phyloP scores from a whole-genome alignment of 306 rosid species.

The Cucurbita ficifolia region DNA sequence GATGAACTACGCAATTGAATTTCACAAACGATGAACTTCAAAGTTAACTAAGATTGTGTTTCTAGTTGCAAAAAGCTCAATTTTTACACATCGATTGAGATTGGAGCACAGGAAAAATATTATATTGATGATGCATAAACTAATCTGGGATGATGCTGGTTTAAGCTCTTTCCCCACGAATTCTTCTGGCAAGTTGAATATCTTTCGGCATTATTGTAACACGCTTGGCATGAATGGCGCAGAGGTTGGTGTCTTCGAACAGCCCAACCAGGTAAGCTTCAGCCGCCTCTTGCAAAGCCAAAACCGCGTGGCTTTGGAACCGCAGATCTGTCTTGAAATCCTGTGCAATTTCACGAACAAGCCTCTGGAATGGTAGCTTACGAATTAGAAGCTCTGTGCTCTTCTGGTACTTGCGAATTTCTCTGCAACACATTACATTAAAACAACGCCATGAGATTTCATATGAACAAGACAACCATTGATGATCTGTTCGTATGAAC shows the following conservation, averaged over 20 bases:
- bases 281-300: constrained; percentile 33
- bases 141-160: background rate
- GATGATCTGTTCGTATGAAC: background rate
- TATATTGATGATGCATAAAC: background rate
- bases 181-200: constrained; percentile 28
- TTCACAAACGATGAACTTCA: background rate
- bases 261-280: constrained; percentile 33
- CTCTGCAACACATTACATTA: background rate
- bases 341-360: constrained; percentile 6
- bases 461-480: background rate
- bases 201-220: background rate
- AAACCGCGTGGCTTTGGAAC: constrained; percentile 31
- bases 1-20: background rate
- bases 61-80: background rate
- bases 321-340: constrained; percentile 32
- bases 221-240: constrained; percentile 23
- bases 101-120: no score
- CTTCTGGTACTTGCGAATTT: constrained; percentile 34
- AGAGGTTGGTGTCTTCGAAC: constrained; percentile 31
- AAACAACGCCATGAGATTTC: background rate
- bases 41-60: background rate
- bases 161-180: constrained; percentile 8
- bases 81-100: background rate
- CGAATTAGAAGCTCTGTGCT: constrained; percentile 24
- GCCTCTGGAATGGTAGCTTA: constrained; percentile 18